Conservation (phyloP, 306 rosid genomes). For the Benincasa hispida region DNA sequence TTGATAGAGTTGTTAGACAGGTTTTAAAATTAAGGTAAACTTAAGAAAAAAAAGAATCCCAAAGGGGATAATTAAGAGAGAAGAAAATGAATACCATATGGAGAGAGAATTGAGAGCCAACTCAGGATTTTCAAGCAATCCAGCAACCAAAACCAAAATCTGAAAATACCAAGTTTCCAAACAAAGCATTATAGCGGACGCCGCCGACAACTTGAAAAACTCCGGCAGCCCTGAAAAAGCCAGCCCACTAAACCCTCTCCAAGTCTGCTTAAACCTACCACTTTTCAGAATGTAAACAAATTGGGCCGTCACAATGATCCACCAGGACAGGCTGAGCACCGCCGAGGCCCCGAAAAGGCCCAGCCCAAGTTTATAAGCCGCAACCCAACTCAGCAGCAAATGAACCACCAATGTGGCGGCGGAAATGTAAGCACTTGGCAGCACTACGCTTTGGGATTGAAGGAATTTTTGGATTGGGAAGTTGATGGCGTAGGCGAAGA, state of each 20-base stretch:
- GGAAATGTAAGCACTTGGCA: slow-evolving; percentile 63
- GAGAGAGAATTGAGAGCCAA: slow-evolving; percentile 62
- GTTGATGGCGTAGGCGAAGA: slow-evolving; percentile 56
- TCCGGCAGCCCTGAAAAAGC: slow-evolving; percentile 36
- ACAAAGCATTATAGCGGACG: slow-evolving; percentile 68
- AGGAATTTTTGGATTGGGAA: slow-evolving; percentile 74
- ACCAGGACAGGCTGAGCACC: slow-evolving; percentile 74
- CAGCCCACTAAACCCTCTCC: slow-evolving; percentile 41
- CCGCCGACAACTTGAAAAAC: slow-evolving; percentile 53
- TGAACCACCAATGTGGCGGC: slow-evolving; percentile 34
- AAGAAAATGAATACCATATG: slow-evolving; percentile 28
- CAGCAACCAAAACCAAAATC: slow-evolving; percentile 64
- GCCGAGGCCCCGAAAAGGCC: slow-evolving; percentile 60
- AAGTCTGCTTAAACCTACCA: slow-evolving; percentile 35
- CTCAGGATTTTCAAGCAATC: slow-evolving; percentile 54
- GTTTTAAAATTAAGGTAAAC: too few species aligned
- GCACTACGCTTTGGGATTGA: slow-evolving; percentile 65
- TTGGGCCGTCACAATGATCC: slow-evolving; percentile 54
- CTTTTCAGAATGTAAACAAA: slow-evolving; percentile 51
- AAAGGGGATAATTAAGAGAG: neutral
- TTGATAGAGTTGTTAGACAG: too few species aligned
- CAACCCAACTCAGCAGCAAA: slow-evolving; percentile 39
- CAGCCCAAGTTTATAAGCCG: slow-evolving; percentile 36
- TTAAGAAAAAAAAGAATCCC: too few species aligned
- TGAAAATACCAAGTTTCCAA: slow-evolving; percentile 72